A percentile compares a stretch with the other conserved stretches of the same genome.
Conservation (phyloP, 768 basidiomycete species). For the Phaeotremella skinneri region DNA sequence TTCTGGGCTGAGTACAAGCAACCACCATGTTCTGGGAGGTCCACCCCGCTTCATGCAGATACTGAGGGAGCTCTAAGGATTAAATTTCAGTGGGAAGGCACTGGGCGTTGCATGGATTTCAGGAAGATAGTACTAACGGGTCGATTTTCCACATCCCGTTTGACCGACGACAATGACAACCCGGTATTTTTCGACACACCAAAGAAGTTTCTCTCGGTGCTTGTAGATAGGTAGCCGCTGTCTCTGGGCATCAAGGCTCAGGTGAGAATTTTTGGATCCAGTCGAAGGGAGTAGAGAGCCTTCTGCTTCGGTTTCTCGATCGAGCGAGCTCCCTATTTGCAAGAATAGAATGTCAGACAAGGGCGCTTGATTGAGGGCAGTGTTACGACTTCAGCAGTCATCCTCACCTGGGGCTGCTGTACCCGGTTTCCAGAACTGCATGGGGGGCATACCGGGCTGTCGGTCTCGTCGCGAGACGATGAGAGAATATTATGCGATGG, state of each 20-base stretch:
- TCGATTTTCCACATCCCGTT: slow-evolving; percentile 97
- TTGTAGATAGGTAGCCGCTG: slow-evolving; percentile 85
- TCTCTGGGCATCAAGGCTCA: slow-evolving; percentile 71
- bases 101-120: background rate
- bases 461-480: no score
- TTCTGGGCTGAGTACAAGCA: slow-evolving; percentile 86
- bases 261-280: slow-evolving; percentile 53
- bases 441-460: slow-evolving; percentile 22
- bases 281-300: slow-evolving; percentile 68
- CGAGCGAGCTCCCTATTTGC: slow-evolving; percentile 76
- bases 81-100: background rate
- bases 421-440: slow-evolving; percentile 52
- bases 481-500: no score
- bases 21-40: slow-evolving; percentile 75
- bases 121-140: slow-evolving; percentile 62
- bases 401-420: slow-evolving; percentile 49
- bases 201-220: slow-evolving; percentile 81
- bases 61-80: slow-evolving; percentile 86
- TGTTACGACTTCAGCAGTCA: no score
- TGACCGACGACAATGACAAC: slow-evolving; percentile 82
- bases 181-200: slow-evolving; percentile 76
- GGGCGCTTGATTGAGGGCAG: background rate
- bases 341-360: background rate
- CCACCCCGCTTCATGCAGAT: slow-evolving; percentile 91
- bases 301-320: slow-evolving; percentile 75